Conservation (phyloP, 2,329 filamentous ascomycete genomes). For the Rutstroemia sydowiana region DNA sequence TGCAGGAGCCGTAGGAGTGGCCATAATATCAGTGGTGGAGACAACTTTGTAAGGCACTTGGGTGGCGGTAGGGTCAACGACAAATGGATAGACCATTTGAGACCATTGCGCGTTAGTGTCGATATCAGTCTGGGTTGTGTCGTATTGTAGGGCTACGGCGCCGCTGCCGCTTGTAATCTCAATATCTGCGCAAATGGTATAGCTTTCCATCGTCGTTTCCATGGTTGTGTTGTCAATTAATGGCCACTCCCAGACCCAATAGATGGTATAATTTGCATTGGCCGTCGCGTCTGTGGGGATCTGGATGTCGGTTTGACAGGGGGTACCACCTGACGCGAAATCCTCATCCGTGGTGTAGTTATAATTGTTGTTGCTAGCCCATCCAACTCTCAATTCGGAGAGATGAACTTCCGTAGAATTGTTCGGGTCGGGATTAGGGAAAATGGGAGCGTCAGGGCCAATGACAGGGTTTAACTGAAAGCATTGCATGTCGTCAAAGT, state of each 20-base stretch:
- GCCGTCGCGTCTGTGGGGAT: slow-evolving; percentile 59
- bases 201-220: slow-evolving; percentile 44
- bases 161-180: slow-evolving; percentile 17
- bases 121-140: slow-evolving; percentile 8
- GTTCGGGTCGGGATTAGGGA: too few relatives aligned
- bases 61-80: slow-evolving; percentile 16
- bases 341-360: slow-evolving; percentile 43
- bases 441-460: too few relatives aligned
- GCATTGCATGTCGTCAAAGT: slow-evolving; percentile 88
- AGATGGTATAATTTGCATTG: slow-evolving; percentile 67
- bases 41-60: slow-evolving; percentile 1
- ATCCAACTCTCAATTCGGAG: too few relatives aligned
- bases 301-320: slow-evolving; percentile 75
- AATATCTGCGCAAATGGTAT: slow-evolving; percentile 52
- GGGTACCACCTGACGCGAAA: slow-evolving; percentile 57
- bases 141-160: slow-evolving; percentile 3
- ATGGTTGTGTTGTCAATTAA: slow-evolving; percentile 43
- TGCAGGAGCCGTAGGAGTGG: not conserved
- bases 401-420: too few relatives aligned
- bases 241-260: slow-evolving; percentile 97
- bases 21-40: slow-evolving; percentile 3
- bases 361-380: too few relatives aligned
- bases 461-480: too few relatives aligned
- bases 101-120: slow-evolving; percentile 11
- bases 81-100: slow-evolving; percentile 23